Evolutionary conservation across 352 stramenopile genomes (phyloP).

Genomic region (Phytopythium kandeliae): DNA sequence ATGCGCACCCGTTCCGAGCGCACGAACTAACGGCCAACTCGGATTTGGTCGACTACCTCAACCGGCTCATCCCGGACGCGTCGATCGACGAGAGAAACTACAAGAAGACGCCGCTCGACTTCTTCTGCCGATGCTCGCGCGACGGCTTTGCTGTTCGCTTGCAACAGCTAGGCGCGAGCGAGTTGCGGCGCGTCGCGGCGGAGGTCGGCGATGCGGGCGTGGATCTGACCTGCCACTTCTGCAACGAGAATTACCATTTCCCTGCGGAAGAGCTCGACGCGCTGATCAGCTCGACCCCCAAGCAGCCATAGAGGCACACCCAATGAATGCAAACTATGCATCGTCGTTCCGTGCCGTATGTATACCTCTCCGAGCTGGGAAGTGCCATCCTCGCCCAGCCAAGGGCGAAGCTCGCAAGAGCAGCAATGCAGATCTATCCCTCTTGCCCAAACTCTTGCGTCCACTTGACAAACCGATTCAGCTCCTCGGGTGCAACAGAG

Average conservation of each 20-base stretch:
- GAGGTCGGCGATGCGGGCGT: slow-evolving; percentile 49
- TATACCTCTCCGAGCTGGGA: not conserved
- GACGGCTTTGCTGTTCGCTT: slow-evolving; percentile 50
- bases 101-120: slow-evolving; percentile 67
- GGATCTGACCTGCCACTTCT: slow-evolving; percentile 81
- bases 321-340: not conserved
- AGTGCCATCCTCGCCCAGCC: no score
- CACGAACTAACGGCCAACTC: slow-evolving; percentile 39
- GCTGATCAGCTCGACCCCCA: slow-evolving; percentile 22
- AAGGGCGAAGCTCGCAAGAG: not conserved
- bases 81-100: slow-evolving; percentile 49
- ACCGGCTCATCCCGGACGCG: slow-evolving; percentile 68
- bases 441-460: slow-evolving; percentile 99
- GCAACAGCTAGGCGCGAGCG: slow-evolving; percentile 36
- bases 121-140: slow-evolving; percentile 81
- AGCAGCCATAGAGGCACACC: slow-evolving; percentile 9
- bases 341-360: not conserved
- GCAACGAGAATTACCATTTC: slow-evolving; percentile 77
- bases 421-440: slow-evolving; percentile 52
- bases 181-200: slow-evolving; percentile 45
- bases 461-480: slow-evolving; percentile 98
- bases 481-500: slow-evolving; percentile 95
- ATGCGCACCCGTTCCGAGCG: slow-evolving; percentile 40
- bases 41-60: slow-evolving; percentile 66
- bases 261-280: slow-evolving; percentile 36